Evolutionary conservation across 768 basidiomycete species (phyloP), one percentile per base, ranked within the genome.

Genomic region (Leccinum fibrillosum): DNA sequence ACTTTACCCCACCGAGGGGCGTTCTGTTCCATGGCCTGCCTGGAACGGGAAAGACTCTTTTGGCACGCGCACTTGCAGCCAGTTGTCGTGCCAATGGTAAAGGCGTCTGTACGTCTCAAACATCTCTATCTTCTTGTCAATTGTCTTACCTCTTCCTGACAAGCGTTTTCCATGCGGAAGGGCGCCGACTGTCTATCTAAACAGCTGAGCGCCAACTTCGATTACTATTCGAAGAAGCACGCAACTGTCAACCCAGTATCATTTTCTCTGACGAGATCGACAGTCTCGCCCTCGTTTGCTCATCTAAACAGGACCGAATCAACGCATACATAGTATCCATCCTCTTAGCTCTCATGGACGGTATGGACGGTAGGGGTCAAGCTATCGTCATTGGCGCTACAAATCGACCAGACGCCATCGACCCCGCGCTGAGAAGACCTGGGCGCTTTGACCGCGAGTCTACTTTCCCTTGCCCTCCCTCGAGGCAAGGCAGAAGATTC

Each of bases 241-340:
- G 86, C 51, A 86, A 88, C 53, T 89, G 85, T 52, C 96, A 98
- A 67, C 96, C 97, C 0, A 90, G 88, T 62, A 98, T 98, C 74
- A 98, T 99, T 69, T 99, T 99, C 78, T 98, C 98, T 71, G 97
- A 99, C 69, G 97, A 99, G 76, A 98, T 99, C 64, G 97, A 99
- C 69, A 96, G 96, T 62, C 85, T 99, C 19, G 97, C 97, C 12
- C 97, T 97, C 2, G 96, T 98, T 2, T 88, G 96, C 48, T 96
- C 94, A n/a, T 91, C 92, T 17, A 98, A 98, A 68, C 97, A 98
- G 67, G 97, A 98, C 70, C 96, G 98, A 74, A 98, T 98, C 55
- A 96, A 98, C 69, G 97, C 97, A 1, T 94, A 91, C 28, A 94
- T 99, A 62, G 97, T 99, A 7, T 92, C 91, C 52, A 98, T 96